phyloP scores from a whole-genome alignment of 1,139 yeast genomes.

The Scheffersomyces parashehatae region DNA sequence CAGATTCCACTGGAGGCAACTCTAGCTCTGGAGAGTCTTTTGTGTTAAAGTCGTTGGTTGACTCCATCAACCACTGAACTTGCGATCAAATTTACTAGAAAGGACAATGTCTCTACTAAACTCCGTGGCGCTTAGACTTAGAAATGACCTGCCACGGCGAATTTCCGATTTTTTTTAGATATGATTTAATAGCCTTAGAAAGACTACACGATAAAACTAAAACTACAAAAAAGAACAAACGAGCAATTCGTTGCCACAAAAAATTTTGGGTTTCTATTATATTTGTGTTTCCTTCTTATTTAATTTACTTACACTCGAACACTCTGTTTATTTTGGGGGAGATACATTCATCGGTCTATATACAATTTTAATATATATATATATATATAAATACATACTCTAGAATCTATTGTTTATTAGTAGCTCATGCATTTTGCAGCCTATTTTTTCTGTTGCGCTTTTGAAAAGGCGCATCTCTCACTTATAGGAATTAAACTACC shows the following conservation, averaged over 20 bases:
- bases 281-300: neutral
- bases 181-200: no score
- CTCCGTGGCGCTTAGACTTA: no score
- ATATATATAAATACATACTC: neutral
- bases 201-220: no score
- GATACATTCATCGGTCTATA: neutral
- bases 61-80: constrained; percentile 36
- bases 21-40: constrained; percentile 28
- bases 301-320: neutral
- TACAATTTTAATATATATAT: neutral
- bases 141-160: no score
- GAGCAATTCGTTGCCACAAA: no score
- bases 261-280: no score
- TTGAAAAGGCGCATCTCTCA: no score
- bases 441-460: neutral
- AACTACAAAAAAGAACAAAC: no score
- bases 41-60: constrained; percentile 45
- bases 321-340: neutral
- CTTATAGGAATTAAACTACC: no score
- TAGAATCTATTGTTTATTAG: neutral
- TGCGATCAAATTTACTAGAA: no score
- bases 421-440: neutral
- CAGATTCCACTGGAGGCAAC: neutral
- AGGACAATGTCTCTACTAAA: no score
- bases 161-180: no score